Evolutionary conservation across 352 stramenopile species (phyloP).

Genomic region (Globisporangium iwayamae): DNA sequence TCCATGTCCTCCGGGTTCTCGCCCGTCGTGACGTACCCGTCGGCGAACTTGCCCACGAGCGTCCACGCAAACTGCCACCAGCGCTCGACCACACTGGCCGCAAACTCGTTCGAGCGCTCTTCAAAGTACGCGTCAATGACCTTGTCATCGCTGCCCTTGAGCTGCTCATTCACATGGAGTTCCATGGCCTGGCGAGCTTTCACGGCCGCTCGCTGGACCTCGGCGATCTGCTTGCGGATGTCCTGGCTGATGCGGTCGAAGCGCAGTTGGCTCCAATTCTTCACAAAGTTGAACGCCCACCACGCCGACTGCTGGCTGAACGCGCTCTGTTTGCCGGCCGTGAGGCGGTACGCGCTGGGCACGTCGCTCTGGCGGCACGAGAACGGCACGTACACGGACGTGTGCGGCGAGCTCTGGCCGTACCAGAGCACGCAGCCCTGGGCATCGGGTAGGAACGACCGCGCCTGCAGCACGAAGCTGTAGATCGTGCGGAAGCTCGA

Average conservation of each 20-base stretch:
- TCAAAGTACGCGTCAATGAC: constrained; percentile 28
- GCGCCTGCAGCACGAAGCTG: constrained; percentile 59
- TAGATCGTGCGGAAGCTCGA: constrained; percentile 85
- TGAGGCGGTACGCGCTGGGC: constrained; percentile 38
- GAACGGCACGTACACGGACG: constrained; percentile 56
- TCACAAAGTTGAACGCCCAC: constrained; percentile 76
- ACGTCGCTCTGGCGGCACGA: constrained; percentile 34
- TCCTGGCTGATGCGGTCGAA: constrained; percentile 53
- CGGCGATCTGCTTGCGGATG: constrained; percentile 26
- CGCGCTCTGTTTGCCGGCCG: constrained; percentile 45
- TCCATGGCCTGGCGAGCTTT: constrained; percentile 26
- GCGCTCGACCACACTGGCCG: constrained; percentile 29
- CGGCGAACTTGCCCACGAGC: constrained; percentile 46
- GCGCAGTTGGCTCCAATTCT: constrained; percentile 68
- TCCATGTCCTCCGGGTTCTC: constrained; percentile 39
- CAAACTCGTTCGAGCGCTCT: constrained; percentile 38
- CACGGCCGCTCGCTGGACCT: constrained; percentile 34
- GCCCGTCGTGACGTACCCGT: constrained; percentile 55
- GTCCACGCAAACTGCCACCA: constrained; percentile 61
- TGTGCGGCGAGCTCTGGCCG: constrained; percentile 42
- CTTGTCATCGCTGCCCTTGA: not conserved
- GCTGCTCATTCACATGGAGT: constrained; percentile 19
- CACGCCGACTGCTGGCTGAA: constrained; percentile 50
- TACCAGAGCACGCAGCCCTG: constrained; percentile 48
- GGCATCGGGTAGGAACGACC: constrained; percentile 23